Evolutionary conservation across 2,329 filamentous ascomycete genomes (phyloP).

Genomic region (Phialemonium atrogriseum): DNA sequence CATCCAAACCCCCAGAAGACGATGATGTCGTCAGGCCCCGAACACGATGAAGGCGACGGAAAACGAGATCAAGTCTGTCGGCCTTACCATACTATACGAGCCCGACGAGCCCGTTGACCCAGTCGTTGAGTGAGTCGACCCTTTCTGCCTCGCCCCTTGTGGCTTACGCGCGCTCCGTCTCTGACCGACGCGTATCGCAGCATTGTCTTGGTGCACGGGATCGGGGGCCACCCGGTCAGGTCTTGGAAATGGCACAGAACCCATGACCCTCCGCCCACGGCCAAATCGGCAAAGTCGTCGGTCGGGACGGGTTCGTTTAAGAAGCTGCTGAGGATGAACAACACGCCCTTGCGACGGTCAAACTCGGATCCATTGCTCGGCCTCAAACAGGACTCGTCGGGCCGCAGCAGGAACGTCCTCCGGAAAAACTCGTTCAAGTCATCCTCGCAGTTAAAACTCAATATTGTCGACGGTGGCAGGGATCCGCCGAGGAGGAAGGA

Average conservation of each 20-base stretch:
- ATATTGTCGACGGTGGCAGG: constrained; percentile 4
- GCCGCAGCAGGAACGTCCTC: constrained; percentile 8
- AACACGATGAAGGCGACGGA: constrained; percentile 11
- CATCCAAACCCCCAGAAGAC: no score
- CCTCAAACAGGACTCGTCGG: constrained; percentile 5
- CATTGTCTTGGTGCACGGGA: constrained; percentile 21
- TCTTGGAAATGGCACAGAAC: constrained; percentile 16
- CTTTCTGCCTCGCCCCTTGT: background rate
- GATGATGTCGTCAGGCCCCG: constrained; percentile 1
- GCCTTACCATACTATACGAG: constrained; percentile 23
- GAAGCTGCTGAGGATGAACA: constrained; percentile 9
- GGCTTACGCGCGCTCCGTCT: background rate
- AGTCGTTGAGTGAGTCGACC: constrained; percentile 19
- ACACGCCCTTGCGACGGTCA: constrained; percentile 10
- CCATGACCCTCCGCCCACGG: constrained; percentile 7
- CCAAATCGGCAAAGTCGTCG: constrained; percentile 7
- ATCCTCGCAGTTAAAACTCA: constrained; percentile 12
- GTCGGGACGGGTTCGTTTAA: constrained; percentile 5
- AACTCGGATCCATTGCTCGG: constrained; percentile 14
- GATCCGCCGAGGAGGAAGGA: constrained; percentile 5
- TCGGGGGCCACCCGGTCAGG: constrained; percentile 21
- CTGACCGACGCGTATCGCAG: constrained; percentile 10
- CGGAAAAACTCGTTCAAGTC: constrained; percentile 18
- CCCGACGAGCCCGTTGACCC: constrained; percentile 18
- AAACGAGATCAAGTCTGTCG: constrained; percentile 18